Evolutionary conservation across 1,284 basidiomycete genomes (phyloP), one percentile per base, ranked within the genome.

Genomic region (Heterobasidion parviporum): DNA sequence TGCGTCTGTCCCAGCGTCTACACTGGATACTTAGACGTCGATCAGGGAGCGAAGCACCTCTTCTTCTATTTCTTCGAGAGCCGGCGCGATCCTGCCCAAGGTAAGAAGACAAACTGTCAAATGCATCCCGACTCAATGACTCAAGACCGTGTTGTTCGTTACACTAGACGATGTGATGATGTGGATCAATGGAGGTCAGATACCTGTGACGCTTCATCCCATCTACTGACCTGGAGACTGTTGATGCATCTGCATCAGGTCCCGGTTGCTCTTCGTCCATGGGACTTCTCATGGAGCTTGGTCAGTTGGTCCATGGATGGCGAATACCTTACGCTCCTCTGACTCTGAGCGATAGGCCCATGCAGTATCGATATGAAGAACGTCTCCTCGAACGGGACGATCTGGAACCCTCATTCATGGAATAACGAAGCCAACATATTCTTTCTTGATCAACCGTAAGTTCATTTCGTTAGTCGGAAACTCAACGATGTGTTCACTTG

Each of bases 51-150:
- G 36, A 78, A 83, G 58, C 82, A 84, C 59, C 75, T 84, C 65
- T 93, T 91, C 74, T 93, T 93, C 72, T 90, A 89, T 70, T 92
- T 92, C 73, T 92, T 93, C 68, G 88, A 90, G 69, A 88, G 85
- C 53, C 73, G 89, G 56, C 75, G 77, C 46, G 73, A 85, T 57
- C 89, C 89, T 1, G 76, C 77, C 15, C 75, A 76, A 72, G 71
- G 72, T 70, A 38, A 47, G 57, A n/a, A 6, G 32, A 18, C 15
- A 44, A 35, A 35, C 14, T 49, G 36, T 18, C 10, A 20, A 32
- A 26, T 26, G 6, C n/a, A 20, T n/a, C 32, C 18, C 16, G 10
- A 33, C 33, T 14, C 18, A 6, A 14, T 7, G 45, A 15, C 7
- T 49, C 18, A 14, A 32, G 33, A 18, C 9, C 14, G 15, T n/a